Percentiles rank a stretch among this genome's conserved stretches.
Evolutionary conservation across 2,329 filamentous ascomycete genomes (phyloP).

Genomic region (Pestalotiopsis fici): DNA sequence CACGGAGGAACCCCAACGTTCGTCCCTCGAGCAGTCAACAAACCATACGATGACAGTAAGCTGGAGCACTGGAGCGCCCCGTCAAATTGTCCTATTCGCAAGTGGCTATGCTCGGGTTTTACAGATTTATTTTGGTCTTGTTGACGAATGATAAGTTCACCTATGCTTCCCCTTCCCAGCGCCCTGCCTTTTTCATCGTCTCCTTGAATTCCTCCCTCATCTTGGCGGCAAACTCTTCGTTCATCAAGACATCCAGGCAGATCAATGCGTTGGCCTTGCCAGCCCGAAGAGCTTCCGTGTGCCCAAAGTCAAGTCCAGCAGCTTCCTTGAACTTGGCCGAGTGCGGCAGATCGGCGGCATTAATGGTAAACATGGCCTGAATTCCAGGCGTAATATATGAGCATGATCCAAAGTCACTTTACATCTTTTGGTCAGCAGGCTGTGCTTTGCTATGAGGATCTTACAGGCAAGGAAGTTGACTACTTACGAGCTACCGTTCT

Average conservation of each 20-base stretch:
- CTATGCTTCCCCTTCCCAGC: background rate
- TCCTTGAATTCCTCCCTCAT: background rate
- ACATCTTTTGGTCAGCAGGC: too few relatives aligned
- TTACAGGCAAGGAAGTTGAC: background rate
- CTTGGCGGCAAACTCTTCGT: slow-evolving; percentile 1
- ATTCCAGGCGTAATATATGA: slow-evolving; percentile 1
- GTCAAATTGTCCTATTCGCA: background rate
- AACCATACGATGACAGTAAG: background rate
- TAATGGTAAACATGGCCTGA: slow-evolving; percentile 5
- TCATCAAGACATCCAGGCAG: slow-evolving; percentile 2
- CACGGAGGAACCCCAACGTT: background rate
- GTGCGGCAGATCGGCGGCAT: background rate
- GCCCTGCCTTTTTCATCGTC: background rate
- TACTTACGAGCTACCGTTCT: slow-evolving; percentile 5
- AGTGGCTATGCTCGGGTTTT: background rate
- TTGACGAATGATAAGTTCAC: background rate
- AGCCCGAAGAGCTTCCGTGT: slow-evolving; percentile 1
- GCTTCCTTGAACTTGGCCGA: slow-evolving; percentile 3
- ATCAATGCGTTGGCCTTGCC: slow-evolving; percentile 6
- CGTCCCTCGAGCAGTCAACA: background rate
- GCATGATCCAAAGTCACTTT: background rate
- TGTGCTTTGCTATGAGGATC: background rate
- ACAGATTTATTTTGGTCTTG: background rate
- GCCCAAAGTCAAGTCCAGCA: background rate
- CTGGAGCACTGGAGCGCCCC: background rate